Evolutionary conservation across 768 basidiomycete species (phyloP).

Genomic region (Kwoniella sp.): DNA sequence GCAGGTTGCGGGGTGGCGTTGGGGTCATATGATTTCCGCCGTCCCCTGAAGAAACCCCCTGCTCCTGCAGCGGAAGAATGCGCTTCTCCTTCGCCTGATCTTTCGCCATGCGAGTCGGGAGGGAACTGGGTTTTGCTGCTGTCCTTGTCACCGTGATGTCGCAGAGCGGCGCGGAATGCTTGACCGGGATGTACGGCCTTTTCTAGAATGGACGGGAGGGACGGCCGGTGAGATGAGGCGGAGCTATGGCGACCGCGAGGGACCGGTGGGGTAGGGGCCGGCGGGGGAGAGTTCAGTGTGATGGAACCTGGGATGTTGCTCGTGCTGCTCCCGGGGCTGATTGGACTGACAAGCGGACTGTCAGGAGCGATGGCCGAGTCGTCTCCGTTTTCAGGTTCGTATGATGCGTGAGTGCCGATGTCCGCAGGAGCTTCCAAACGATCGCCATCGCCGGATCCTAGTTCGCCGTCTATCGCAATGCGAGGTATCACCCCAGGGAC

Average conservation of each 20-base stretch:
- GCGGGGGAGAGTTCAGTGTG: no score
- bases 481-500: conserved; percentile 3
- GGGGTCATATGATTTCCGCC: conserved; percentile 11
- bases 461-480: conserved; percentile 5
- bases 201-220: conserved; percentile 53
- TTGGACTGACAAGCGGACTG: no score
- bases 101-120: not conserved
- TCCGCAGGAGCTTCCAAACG: conserved; percentile 9
- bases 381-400: conserved; percentile 8
- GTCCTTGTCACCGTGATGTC: conserved; percentile 6
- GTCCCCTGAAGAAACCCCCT: conserved; percentile 26
- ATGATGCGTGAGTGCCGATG: conserved; percentile 2
- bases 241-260: conserved; percentile 15
- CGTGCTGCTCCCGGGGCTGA: no score
- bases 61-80: conserved; percentile 4
- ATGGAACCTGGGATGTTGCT: no score
- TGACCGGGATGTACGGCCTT: conserved; percentile 51
- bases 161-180: conserved; percentile 44
- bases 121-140: conserved; percentile 11
- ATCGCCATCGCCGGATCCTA: conserved; percentile 6
- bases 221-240: conserved; percentile 44
- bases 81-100: not conserved
- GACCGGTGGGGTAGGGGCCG: not conserved
- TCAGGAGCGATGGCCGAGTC: not conserved
- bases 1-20: no score